phyloP scores from a whole-genome alignment of 2,329 filamentous ascomycete species.

The Penicillium capsulatum region DNA sequence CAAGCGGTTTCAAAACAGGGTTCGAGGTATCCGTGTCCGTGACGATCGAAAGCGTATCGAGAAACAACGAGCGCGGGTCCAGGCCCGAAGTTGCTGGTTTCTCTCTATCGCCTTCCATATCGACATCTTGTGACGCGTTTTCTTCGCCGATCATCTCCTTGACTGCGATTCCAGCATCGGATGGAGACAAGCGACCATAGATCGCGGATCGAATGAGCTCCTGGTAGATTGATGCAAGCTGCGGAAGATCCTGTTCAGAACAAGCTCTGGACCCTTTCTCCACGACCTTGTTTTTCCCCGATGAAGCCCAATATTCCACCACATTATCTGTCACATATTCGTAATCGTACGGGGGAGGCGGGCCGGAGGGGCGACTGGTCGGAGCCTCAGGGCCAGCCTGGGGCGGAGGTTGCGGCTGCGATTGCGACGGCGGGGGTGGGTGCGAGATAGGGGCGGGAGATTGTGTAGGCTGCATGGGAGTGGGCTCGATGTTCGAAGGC shows the following conservation, averaged over 20 bases:
- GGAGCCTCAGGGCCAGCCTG: conserved; percentile 19
- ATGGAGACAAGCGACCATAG: conserved; percentile 62
- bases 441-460: conserved; percentile 18
- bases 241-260: conserved; percentile 62
- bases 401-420: conserved; percentile 17
- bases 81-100: conserved; percentile 39
- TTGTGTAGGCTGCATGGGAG: conserved; percentile 13
- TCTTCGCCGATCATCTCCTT: conserved; percentile 67
- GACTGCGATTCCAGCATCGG: conserved; percentile 67
- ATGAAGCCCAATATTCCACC: conserved; percentile 62
- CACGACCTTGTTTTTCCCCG: conserved; percentile 64
- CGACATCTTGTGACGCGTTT: conserved; percentile 46
- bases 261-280: conserved; percentile 62
- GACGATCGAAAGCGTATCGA: conserved; percentile 77
- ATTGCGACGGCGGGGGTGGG: not conserved
- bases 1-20: conserved; percentile 60
- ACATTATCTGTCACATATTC: conserved; percentile 68
- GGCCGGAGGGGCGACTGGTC: conserved; percentile 17
- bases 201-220: conserved; percentile 76
- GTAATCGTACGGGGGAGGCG: conserved; percentile 60
- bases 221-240: conserved; percentile 71
- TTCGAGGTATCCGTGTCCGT: conserved; percentile 65
- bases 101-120: conserved; percentile 44
- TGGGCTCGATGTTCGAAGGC: conserved; percentile 28
- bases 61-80: conserved; percentile 66